Percentiles rank a stretch among this genome's conserved stretches.
phyloP scores from a whole-genome alignment of 2,329 filamentous ascomycete genomes.

The Ambrosiella beaveri region DNA sequence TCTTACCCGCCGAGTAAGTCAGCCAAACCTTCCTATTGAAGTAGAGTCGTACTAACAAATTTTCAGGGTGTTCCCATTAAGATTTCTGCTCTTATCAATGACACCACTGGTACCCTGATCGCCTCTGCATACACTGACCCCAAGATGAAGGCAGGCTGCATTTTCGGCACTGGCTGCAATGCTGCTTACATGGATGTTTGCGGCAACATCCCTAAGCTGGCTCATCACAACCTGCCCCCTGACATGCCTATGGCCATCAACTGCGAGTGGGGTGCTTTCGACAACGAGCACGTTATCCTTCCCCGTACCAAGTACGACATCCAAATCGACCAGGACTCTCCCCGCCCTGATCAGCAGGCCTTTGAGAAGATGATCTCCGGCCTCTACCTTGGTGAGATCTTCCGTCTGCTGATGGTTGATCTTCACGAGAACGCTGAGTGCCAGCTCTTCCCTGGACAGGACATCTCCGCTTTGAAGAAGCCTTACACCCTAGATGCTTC shows the following conservation, averaged over 20 bases:
- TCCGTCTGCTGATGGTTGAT: slow-evolving; percentile 73
- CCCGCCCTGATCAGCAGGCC: slow-evolving; percentile 80
- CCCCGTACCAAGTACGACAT: slow-evolving; percentile 74
- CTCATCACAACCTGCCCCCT: slow-evolving; percentile 71
- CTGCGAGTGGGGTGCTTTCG: slow-evolving; percentile 94
- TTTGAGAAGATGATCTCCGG: slow-evolving; percentile 98
- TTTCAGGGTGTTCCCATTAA: slow-evolving; percentile 72
- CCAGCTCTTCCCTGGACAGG: slow-evolving; percentile 68
- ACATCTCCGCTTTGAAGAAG: slow-evolving; percentile 64
- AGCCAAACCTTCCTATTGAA: slow-evolving; percentile 13
- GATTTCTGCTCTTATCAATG: slow-evolving; percentile 84
- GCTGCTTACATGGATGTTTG: slow-evolving; percentile 94
- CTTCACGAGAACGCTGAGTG: slow-evolving; percentile 61
- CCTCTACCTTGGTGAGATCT: slow-evolving; percentile 85
- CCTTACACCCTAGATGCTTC: slow-evolving; percentile 83
- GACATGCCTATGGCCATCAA: slow-evolving; percentile 87
- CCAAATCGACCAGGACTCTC: slow-evolving; percentile 77
- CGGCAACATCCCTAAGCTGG: slow-evolving; percentile 83
- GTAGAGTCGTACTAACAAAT: slow-evolving; percentile 12
- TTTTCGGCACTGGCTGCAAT: slow-evolving; percentile 96
- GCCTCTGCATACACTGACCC: slow-evolving; percentile 93
- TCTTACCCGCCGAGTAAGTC: slow-evolving; percentile 37
- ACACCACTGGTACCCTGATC: slow-evolving; percentile 92
- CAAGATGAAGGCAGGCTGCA: slow-evolving; percentile 87
- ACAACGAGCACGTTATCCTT: slow-evolving; percentile 80